Percentiles rank a stretch among this genome's conserved stretches.
These are phyloP conservation scores for Eimeria necatrix DNA, from an alignment of 169 alveolate genomes.

Conservation along the genomic window DNA sequence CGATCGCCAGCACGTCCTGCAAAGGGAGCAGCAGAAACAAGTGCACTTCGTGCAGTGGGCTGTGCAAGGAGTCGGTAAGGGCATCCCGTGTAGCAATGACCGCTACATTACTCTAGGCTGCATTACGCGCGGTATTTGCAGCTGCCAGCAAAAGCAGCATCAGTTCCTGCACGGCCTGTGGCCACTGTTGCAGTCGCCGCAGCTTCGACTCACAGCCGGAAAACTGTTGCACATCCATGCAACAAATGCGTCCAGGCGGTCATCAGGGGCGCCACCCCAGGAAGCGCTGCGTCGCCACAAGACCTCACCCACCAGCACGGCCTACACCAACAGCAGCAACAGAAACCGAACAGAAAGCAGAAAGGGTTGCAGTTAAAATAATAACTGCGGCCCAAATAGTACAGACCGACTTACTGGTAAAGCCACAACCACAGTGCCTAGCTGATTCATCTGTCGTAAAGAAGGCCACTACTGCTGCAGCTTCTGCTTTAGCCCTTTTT, in stretches of 20 bases:
- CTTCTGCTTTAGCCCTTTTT: too few species aligned
- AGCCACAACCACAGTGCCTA: too few species aligned
- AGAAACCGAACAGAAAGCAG: background rate
- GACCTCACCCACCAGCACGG: slow-evolving; percentile 18
- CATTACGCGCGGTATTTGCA: background rate
- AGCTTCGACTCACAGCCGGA: background rate
- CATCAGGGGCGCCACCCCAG: background rate
- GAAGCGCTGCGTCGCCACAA: slow-evolving; percentile 11
- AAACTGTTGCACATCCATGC: slow-evolving; percentile 41
- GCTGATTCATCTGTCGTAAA: too few species aligned
- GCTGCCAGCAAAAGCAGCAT: background rate
- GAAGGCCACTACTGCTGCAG: too few species aligned
- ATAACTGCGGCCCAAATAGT: too few species aligned
- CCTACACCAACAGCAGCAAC: slow-evolving; percentile 19
- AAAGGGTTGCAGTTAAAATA: background rate
- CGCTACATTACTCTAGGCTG: background rate
- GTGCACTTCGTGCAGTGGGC: too few species aligned
- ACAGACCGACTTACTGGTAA: too few species aligned
- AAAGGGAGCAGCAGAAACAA: background rate
- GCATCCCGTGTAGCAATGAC: too few species aligned
- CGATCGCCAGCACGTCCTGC: slow-evolving; percentile 24
- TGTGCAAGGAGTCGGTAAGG: too few species aligned
- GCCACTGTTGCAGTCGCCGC: background rate
- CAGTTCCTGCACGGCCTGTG: background rate
- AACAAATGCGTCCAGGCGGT: slow-evolving; percentile 12